Percentiles rank a stretch among this genome's conserved stretches.
Evolutionary conservation across 1,139 yeast species (phyloP).

Genomic region (Candida sanyaensis): DNA sequence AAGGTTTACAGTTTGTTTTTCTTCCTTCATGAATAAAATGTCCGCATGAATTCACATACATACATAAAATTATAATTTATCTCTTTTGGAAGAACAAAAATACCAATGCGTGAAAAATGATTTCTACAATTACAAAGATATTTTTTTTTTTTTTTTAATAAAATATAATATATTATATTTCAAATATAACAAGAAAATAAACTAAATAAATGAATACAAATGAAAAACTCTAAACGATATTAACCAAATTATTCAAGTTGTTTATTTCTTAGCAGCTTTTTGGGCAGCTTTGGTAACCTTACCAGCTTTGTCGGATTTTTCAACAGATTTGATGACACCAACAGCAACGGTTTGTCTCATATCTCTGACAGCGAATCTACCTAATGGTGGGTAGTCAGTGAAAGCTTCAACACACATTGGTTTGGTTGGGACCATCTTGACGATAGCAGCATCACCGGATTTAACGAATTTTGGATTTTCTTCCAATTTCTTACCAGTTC

Average conservation of each 20-base stretch:
- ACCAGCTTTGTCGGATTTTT: constrained; percentile 92
- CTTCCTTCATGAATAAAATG: too few relatives aligned
- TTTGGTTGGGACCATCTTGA: constrained; percentile 89
- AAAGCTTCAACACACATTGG: constrained; percentile 97
- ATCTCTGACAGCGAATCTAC: constrained; percentile 99
- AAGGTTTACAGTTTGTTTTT: too few relatives aligned
- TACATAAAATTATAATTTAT: too few relatives aligned
- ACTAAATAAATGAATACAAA: constrained; percentile 6
- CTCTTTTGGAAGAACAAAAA: too few relatives aligned
- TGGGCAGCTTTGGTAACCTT: constrained; percentile 99
- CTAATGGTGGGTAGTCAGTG: constrained; percentile 98
- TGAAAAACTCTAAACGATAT: constrained; percentile 4
- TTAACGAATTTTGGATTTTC: constrained; percentile 83
- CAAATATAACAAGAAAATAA: constrained; percentile 6
- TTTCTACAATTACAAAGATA: neutral
- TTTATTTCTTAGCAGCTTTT: constrained; percentile 97
- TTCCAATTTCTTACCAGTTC: constrained; percentile 88
- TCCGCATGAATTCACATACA: too few relatives aligned
- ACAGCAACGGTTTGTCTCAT: constrained; percentile 99
- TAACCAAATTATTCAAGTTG: constrained; percentile 11
- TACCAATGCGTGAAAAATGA: too few relatives aligned
- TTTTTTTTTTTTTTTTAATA: constrained; percentile 1
- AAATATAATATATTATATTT: constrained; percentile 6
- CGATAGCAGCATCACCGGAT: constrained; percentile 95
- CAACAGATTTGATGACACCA: constrained; percentile 99